phyloP scores from a whole-genome alignment of 208 protist species.

The Phytomonas sp. region DNA sequence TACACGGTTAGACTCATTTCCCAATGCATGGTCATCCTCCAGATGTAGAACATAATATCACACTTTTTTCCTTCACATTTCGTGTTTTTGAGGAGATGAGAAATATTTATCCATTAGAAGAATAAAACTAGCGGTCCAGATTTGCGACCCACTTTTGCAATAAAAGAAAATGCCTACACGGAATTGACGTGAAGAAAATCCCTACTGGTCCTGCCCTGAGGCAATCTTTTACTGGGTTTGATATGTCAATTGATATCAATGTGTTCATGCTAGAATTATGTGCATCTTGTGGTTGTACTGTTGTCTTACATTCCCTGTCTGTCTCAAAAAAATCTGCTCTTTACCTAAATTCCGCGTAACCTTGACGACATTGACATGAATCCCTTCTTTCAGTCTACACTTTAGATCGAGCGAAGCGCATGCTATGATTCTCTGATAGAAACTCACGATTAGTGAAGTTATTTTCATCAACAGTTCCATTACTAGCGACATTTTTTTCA shows the following conservation, averaged over 20 bases:
- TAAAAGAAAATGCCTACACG: neutral
- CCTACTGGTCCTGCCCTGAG: neutral
- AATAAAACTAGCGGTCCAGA: neutral
- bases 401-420: neutral
- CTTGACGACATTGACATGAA: neutral
- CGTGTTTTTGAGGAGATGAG: neutral
- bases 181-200: neutral
- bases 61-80: neutral
- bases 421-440: neutral
- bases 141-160: neutral
- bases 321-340: neutral
- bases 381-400: neutral
- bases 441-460: neutral
- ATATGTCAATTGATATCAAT: conserved; percentile 5
- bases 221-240: neutral
- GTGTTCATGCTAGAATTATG: neutral
- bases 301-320: neutral
- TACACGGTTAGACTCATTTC: neutral
- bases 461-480: neutral
- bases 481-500: neutral
- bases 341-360: neutral
- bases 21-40: neutral
- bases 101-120: neutral
- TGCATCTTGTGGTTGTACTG: neutral
- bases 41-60: neutral